Evolutionary conservation across 352 stramenopile genomes (phyloP).

Genomic region (Phytophthora pinifolia): DNA sequence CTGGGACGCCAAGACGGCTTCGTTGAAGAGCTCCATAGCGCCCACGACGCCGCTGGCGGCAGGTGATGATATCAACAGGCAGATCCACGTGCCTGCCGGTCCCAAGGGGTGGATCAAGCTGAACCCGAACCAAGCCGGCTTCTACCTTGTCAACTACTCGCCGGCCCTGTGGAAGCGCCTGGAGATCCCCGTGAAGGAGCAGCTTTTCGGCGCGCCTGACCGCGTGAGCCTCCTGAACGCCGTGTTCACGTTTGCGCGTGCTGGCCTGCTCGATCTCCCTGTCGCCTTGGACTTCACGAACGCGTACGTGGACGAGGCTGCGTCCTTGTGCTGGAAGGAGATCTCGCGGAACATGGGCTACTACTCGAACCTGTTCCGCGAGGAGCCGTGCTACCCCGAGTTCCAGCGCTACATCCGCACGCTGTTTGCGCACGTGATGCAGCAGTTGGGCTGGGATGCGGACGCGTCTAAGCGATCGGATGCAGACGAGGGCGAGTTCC

Average conservation of each 20-base stretch:
- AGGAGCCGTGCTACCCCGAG: slow-evolving; percentile 54
- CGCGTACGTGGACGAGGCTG: slow-evolving; percentile 57
- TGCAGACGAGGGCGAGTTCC: slow-evolving; percentile 63
- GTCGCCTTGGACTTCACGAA: slow-evolving; percentile 63
- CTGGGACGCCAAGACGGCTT: slow-evolving; percentile 58
- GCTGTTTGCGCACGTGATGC: slow-evolving; percentile 58
- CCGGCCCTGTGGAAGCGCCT: slow-evolving; percentile 85
- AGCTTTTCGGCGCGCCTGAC: slow-evolving; percentile 77
- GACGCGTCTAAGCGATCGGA: slow-evolving; percentile 21
- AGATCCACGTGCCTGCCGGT: slow-evolving; percentile 54
- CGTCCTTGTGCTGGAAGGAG: slow-evolving; percentile 69
- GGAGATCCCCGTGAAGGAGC: slow-evolving; percentile 49
- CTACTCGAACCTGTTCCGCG: slow-evolving; percentile 53
- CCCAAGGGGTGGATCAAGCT: slow-evolving; percentile 92
- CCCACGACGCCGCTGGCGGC: slow-evolving; percentile 48
- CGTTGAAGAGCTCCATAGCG: slow-evolving; percentile 10
- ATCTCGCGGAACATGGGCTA: slow-evolving; percentile 54
- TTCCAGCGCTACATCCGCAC: slow-evolving; percentile 57
- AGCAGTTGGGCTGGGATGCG: slow-evolving; percentile 53
- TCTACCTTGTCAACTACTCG: slow-evolving; percentile 94
- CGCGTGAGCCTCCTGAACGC: slow-evolving; percentile 92
- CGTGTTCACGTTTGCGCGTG: slow-evolving; percentile 88
- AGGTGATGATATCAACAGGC: slow-evolving; percentile 82
- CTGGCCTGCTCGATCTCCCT: slow-evolving; percentile 47
- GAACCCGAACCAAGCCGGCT: slow-evolving; percentile 94